Percentiles rank a stretch among this genome's conserved stretches.
Conservation (phyloP, 2,329 filamentous ascomycete species). For the Cryphonectria japonica region DNA sequence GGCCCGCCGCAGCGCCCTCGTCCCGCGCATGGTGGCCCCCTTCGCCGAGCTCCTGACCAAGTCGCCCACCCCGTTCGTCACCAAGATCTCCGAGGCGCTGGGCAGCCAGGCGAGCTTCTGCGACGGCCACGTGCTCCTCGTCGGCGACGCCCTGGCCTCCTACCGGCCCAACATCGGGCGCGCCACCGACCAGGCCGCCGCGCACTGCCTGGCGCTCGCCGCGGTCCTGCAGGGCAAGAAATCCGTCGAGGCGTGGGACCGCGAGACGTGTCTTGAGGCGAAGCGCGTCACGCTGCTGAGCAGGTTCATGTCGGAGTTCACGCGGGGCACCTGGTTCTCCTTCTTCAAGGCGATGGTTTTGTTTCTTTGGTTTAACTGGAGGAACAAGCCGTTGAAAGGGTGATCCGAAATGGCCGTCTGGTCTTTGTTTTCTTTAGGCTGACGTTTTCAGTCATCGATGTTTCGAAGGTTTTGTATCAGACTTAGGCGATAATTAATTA, state of each 20-base stretch:
- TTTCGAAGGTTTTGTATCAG: no score
- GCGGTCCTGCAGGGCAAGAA: constrained; percentile 44
- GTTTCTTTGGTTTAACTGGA: constrained; percentile 14
- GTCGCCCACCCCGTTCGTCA: constrained; percentile 48
- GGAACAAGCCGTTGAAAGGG: background rate
- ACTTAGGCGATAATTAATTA: no score
- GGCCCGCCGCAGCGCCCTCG: constrained; percentile 31
- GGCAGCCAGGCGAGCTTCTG: constrained; percentile 42
- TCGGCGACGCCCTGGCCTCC: constrained; percentile 51
- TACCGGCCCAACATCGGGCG: constrained; percentile 51
- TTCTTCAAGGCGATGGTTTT: constrained; percentile 17
- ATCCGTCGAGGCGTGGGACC: constrained; percentile 40
- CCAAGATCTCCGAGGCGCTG: constrained; percentile 49
- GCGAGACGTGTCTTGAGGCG: constrained; percentile 23
- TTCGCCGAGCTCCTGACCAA: constrained; percentile 46
- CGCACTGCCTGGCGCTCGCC: constrained; percentile 46
- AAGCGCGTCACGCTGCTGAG: constrained; percentile 30
- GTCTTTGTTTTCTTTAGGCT: no score
- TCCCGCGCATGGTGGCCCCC: constrained; percentile 40
- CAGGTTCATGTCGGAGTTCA: constrained; percentile 29
- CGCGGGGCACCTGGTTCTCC: constrained; percentile 20
- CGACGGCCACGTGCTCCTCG: constrained; percentile 46
- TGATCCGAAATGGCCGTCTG: background rate
- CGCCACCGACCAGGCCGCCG: constrained; percentile 51
- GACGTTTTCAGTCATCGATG: background rate